Percentiles rank a stretch among this genome's conserved stretches.
phyloP scores from a whole-genome alignment of 2,329 filamentous ascomycete species.

The Cladophialophora yegresii region DNA sequence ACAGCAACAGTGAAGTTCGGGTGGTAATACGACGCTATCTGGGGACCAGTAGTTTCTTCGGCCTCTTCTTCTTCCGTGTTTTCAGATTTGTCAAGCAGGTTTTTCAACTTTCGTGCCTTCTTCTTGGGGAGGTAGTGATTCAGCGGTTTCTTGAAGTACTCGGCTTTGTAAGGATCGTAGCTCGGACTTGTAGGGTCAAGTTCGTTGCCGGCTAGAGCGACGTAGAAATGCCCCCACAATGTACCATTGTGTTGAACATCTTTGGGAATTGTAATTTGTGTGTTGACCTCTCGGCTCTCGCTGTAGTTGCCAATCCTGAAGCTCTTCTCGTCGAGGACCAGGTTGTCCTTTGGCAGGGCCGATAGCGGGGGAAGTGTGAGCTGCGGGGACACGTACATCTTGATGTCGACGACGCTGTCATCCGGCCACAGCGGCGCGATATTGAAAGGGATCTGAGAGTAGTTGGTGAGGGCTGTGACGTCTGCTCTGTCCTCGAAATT shows the following conservation, averaged over 20 bases:
- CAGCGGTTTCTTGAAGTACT: conserved; percentile 80
- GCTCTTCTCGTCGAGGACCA: conserved; percentile 76
- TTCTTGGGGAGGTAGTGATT: conserved; percentile 92
- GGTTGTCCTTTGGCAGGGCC: conserved; percentile 63
- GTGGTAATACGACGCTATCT: conserved; percentile 86
- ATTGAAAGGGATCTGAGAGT: conserved; percentile 66
- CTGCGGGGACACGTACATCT: conserved; percentile 79
- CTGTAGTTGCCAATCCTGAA: conserved; percentile 78
- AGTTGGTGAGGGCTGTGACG: conserved; percentile 58
- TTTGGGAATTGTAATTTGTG: conserved; percentile 73
- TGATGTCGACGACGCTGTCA: conserved; percentile 76
- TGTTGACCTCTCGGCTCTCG: conserved; percentile 75
- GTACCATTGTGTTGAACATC: conserved; percentile 89
- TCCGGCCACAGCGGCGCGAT: conserved; percentile 86
- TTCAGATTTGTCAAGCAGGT: conserved; percentile 62
- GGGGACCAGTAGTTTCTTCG: conserved; percentile 61
- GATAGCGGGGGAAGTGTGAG: conserved; percentile 68
- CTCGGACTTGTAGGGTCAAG: conserved; percentile 72
- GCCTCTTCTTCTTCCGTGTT: conserved; percentile 36
- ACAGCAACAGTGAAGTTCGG: conserved; percentile 90
- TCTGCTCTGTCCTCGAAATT: conserved; percentile 66
- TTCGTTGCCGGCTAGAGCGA: conserved; percentile 72
- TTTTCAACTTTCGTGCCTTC: conserved; percentile 83
- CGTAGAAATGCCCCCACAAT: conserved; percentile 90
- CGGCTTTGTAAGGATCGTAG: conserved; percentile 75